Base-by-base conservation (phyloP, 2,329 filamentous ascomycete species). In the Grosmannia huntii region DNA sequence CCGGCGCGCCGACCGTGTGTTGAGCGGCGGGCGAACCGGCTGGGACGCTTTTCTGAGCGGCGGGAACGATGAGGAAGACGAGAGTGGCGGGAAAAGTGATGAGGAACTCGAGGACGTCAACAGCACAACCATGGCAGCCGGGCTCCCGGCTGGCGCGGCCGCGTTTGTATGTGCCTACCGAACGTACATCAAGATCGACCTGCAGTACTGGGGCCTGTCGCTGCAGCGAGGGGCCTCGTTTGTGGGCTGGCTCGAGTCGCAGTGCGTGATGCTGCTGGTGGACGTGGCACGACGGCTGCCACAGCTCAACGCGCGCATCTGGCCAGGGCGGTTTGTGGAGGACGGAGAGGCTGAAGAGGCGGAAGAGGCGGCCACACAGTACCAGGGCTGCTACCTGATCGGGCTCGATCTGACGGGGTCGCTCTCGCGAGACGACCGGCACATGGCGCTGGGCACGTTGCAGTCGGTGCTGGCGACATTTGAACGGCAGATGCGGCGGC, bases 201-300 rank as follows among this genome's bases (percentile, higher is more conserved):
- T 81, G 1, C 81, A 84, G 53, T 87, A 84, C 67, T 87, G 84
- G 84, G 83, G 82, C 1, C 69, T 76, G 7, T 81, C 81, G 2
- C 69, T 75, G 1, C 69, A 74, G 1, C 80, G 77, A 57, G 80
- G 81, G 1, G 78, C 76, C 23, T 71, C 73, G 14, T 76, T 85
- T 53, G 70, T 86, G 0, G 80, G 81, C 12, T 86, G 83, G 83
- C 67, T 87, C 2, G 83, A 86, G 64, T 84, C 81, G 9, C 75
- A 79, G 57, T 82, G 78, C 57, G 73, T 82, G 2, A 70, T 74
- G 59, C 69, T 87, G 38, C 73, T 86, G 23, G 77, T 81, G 60
- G 83, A 85, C 60, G 69, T 87, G 21, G 71, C 79, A 60, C 76
- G 76, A 53, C 75, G 75, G 14, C 66, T 82, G 19, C 77, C 79